Percentiles rank a stretch among this genome's conserved stretches.
Conservation (phyloP, 768 basidiomycete species). For the Boletus edulis region DNA sequence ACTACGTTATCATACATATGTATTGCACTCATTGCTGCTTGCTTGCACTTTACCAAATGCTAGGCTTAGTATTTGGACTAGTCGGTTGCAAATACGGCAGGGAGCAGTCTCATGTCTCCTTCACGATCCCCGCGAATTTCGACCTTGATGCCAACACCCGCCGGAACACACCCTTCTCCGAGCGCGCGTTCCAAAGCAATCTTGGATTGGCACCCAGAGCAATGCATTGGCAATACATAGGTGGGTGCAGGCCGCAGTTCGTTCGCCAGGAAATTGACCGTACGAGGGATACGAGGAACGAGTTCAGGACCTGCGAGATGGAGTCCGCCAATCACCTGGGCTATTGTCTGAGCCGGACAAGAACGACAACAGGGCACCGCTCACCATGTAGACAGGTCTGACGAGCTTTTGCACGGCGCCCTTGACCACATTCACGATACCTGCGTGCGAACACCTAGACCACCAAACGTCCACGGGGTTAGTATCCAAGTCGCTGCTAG, state of each 20-base stretch:
- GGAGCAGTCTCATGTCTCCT: constrained; percentile 35
- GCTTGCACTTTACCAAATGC: too few species aligned
- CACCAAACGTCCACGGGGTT: background rate
- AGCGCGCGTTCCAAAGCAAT: constrained; percentile 65
- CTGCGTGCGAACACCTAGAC: constrained; percentile 69
- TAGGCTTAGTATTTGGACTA: too few species aligned
- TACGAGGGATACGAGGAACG: constrained; percentile 58
- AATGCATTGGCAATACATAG: constrained; percentile 83
- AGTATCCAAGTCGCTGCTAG: background rate
- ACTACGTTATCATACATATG: background rate
- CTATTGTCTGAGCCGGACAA: background rate
- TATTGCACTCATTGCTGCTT: too few species aligned
- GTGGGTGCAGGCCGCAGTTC: constrained; percentile 58
- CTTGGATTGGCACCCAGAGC: constrained; percentile 77
- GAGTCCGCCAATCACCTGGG: constrained; percentile 73
- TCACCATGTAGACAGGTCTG: constrained; percentile 75
- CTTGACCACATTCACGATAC: constrained; percentile 79
- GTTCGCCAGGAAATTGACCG: constrained; percentile 68
- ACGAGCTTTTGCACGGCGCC: constrained; percentile 62
- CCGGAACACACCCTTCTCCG: constrained; percentile 76
- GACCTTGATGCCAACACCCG: constrained; percentile 69
- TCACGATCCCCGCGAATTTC: constrained; percentile 49
- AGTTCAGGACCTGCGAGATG: constrained; percentile 78
- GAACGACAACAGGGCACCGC: background rate
- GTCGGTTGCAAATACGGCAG: constrained; percentile 11